Evolutionary conservation across 148 eudicot species (phyloP).

Genomic region (Silene latifolia): DNA sequence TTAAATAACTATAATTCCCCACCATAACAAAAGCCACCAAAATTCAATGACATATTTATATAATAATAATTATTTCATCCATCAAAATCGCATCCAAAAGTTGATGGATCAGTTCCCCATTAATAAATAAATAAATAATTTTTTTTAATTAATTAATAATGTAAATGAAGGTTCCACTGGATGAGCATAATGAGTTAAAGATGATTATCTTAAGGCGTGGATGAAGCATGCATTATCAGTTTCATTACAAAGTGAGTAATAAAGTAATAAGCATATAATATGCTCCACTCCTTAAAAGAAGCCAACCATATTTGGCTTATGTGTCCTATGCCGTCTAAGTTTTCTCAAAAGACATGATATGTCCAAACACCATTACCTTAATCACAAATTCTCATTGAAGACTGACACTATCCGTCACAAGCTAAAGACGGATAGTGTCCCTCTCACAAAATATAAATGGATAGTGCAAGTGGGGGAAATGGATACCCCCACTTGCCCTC

Average conservation of each 20-base stretch:
- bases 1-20: not conserved
- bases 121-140: not conserved
- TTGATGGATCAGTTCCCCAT: not conserved
- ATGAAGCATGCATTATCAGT: conserved; percentile 1
- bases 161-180: not conserved
- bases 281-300: conserved; percentile 1
- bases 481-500: too few relatives aligned
- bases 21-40: not conserved
- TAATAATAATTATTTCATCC: not conserved
- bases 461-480: too few relatives aligned
- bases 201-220: conserved; percentile 3
- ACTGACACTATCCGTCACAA: too few relatives aligned
- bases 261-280: not conserved
- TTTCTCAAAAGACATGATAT: not conserved
- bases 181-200: conserved; percentile 1
- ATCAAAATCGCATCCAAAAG: conserved; percentile 14
- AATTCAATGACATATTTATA: not conserved
- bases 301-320: not conserved
- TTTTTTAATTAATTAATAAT: not conserved
- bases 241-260: not conserved
- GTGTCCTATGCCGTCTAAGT: not conserved
- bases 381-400: too few relatives aligned
- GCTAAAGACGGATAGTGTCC: too few relatives aligned
- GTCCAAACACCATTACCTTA: too few relatives aligned
- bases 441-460: too few relatives aligned